Base-by-base conservation (phyloP, 1,284 basidiomycete species). In the Trametes sp. region DNA sequence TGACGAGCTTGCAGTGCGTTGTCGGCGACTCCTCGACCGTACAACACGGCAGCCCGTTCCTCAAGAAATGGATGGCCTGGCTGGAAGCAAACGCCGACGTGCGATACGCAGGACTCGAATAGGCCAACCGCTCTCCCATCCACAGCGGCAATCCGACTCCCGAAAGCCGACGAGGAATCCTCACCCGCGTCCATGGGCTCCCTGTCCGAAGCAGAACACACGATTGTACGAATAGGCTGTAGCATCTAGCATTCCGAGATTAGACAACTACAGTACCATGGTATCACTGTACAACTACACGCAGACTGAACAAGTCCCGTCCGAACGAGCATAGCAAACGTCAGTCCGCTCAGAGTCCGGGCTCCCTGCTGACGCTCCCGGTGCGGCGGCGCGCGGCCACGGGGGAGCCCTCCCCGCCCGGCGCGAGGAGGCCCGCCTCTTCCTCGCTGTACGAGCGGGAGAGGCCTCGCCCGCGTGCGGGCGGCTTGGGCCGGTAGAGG, bases 21-120 rank as follows among this genome's bases (percentile, higher is more conserved):
- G 85, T 98, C 1, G 96, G 96, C 8, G 96, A 98, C 74, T 95
- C 94, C 0, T 90, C 88, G 1, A 98, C 96, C 0, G 88, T 98
- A 6, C 81, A 83, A 42, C 89, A 95, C 70, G 96, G 96, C 2
- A 87, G 92, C 38, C 74, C 81, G 38, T 98, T 93, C 75, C 78
- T 98, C 35, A 93, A 93, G 74, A 86, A 86, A 63, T 98, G 96
- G 95, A 87, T 98, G 75, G 76, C 81, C 6, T 98, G 95, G 94
- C 78, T 98, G 10, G 96, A 98, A 66, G 82, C 84, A 6, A 87
- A 97, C 70, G 95, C 95, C 14, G 95, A 98, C 71, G 89, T 98
- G 33, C 85, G 93, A 65, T 95, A 90, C 75, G 92, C 90, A 0
- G 93, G 89, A 14, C 68, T 85, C 26, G 86, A 87, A 41, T 87